Evolutionary conservation across 371 early-diverging fungal species (phyloP), one percentile per base, ranked within the genome.

Genomic region (Apophysomyces elegans): DNA sequence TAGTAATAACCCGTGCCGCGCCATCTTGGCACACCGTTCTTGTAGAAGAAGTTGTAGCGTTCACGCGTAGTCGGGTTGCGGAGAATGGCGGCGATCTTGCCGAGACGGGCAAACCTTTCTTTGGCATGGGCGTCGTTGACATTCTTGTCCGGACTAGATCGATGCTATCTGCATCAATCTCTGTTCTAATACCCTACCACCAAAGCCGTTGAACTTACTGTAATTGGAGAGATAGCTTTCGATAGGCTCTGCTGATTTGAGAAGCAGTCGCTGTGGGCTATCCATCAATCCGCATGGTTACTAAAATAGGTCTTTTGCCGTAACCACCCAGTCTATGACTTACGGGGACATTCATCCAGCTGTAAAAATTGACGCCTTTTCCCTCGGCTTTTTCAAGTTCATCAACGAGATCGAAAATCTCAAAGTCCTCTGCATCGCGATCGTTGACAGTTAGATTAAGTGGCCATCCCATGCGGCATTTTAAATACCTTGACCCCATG

Each of bases 21-120:
- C 94, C 94, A 94, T 66, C 85, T 83, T 45, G 94, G 94, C 26
- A 94, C 93, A n/a, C 94, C 94, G 72, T 93, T 93, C 74, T 91
- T 93, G 67, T 90, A 85, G 70, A 91, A 94, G 73, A 90, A 91
- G 76, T 93, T 84, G 79, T 94, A 94, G 16, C 93, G 84, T 57
- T 93, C 90, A 46, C 93, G 89, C 16, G 73, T 79, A 63, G 79
- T 75, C 41, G 76, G 63, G 63, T 91, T 86, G 45, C 93, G 85
- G 61, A 94, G 76, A 59, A 94, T 90, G 26, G 84, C 71, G 32
- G 84, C 88, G 56, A 93, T 86, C 21, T 86, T 85, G 38, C 89
- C 86, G 1, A 93, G 71, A 44, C 90, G 85, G 12, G 90, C 83
- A 69, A 88, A 94, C 63, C 78, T 76, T 73, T 86, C 85, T 72